These are phyloP conservation scores for Dendrobium catenatum DNA, from an alignment of 106 monocot genomes.

Conservation along the genomic window DNA sequence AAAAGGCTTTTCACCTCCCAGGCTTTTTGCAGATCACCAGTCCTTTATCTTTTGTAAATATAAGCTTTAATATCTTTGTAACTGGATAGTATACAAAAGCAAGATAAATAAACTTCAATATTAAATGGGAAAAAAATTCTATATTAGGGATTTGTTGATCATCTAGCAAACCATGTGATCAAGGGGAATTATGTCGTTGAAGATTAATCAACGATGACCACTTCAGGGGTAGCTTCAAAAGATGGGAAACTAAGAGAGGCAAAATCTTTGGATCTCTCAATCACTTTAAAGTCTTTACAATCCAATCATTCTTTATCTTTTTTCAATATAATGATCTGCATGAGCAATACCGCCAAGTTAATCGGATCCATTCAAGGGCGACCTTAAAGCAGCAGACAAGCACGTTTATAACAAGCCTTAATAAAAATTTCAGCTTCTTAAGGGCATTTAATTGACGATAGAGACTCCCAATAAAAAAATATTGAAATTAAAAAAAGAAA, in stretches of 20 bases:
- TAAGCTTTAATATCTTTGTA: conserved; percentile 17
- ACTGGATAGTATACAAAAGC: conserved; percentile 18
- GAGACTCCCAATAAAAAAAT: background rate
- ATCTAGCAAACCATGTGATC: conserved; percentile 5
- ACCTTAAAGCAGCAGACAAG: background rate
- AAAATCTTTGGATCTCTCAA: conserved; percentile 1
- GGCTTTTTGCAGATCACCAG: conserved; percentile 2
- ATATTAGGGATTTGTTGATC: conserved; percentile 4
- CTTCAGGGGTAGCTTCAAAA: conserved; percentile 12
- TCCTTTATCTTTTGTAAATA: conserved; percentile 12
- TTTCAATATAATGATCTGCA: conserved; percentile 14
- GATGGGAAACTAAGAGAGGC: conserved; percentile 1
- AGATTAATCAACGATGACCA: conserved; percentile 2
- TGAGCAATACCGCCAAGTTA: conserved; percentile 12
- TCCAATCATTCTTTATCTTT: conserved; percentile 11
- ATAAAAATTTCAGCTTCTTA: background rate
- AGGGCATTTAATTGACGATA: background rate
- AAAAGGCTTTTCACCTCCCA: conserved; percentile 7
- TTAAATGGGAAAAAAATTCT: background rate
- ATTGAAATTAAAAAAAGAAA: background rate
- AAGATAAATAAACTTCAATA: conserved; percentile 12
- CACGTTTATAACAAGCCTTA: background rate
- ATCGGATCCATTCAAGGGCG: background rate
- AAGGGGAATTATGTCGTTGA: background rate
- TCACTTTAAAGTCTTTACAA: conserved; percentile 14